Conservation (phyloP, 805 yeast species). For the Candida sphagnicola region DNA sequence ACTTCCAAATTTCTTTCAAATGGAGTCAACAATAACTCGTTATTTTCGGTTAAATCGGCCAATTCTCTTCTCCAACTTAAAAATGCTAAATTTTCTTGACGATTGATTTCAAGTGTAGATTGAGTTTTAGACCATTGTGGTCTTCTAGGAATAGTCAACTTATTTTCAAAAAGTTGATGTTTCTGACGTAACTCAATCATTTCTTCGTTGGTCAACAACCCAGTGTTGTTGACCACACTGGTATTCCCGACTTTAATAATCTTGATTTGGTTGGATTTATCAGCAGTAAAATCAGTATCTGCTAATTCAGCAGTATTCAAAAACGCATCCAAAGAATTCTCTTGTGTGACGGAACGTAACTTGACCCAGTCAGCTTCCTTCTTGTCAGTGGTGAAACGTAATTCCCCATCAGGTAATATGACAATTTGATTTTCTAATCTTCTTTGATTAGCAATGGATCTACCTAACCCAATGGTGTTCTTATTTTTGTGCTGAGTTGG, state of each 20-base stretch:
- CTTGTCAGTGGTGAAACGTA: slow-evolving; percentile 82
- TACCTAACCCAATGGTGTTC: slow-evolving; percentile 81
- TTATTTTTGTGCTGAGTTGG: slow-evolving; percentile 82
- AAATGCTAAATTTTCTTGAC: slow-evolving; percentile 86
- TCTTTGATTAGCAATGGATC: slow-evolving; percentile 74
- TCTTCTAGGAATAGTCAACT: slow-evolving; percentile 86
- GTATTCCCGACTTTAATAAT: slow-evolving; percentile 71
- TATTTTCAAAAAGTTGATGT: slow-evolving; percentile 63
- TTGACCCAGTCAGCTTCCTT: slow-evolving; percentile 88
- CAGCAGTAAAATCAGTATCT: slow-evolving; percentile 94
- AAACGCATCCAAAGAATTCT: slow-evolving; percentile 89
- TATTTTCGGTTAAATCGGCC: slow-evolving; percentile 78
- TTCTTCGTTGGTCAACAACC: slow-evolving; percentile 62
- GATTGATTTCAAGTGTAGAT: slow-evolving; percentile 73
- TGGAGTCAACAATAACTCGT: slow-evolving; percentile 87
- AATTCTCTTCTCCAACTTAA: slow-evolving; percentile 91
- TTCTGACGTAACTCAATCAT: slow-evolving; percentile 54
- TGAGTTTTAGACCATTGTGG: slow-evolving; percentile 79
- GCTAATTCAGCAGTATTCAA: slow-evolving; percentile 93
- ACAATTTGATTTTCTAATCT: slow-evolving; percentile 64
- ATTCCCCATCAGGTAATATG: slow-evolving; percentile 78
- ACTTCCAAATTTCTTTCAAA: slow-evolving; percentile 96
- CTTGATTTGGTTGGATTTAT: slow-evolving; percentile 74
- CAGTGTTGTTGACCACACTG: slow-evolving; percentile 35
- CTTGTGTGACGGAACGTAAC: slow-evolving; percentile 91